Conservation (phyloP, 495 filamentous ascomycete genomes). For the Bryoglossum gracile region DNA sequence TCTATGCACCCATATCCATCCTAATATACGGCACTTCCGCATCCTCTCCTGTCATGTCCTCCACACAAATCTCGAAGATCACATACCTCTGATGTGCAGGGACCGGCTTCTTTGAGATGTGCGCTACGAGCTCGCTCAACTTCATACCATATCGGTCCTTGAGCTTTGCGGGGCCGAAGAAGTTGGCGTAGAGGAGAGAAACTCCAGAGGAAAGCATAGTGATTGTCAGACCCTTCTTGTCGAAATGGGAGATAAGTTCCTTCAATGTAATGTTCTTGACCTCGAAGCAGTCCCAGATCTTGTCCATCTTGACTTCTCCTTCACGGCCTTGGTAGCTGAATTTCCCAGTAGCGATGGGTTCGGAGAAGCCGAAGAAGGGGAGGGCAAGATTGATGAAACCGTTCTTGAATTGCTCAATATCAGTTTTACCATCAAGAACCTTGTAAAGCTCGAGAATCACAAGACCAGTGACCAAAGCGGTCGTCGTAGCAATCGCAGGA, state of each 20-base stretch:
- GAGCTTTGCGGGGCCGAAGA: slow-evolving; percentile 81
- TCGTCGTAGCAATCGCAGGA: slow-evolving; percentile 96
- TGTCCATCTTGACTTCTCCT: slow-evolving; percentile 81
- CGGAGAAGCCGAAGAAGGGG: slow-evolving; percentile 96
- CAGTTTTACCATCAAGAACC: slow-evolving; percentile 87
- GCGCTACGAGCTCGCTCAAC: slow-evolving; percentile 80
- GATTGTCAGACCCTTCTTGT: slow-evolving; percentile 69
- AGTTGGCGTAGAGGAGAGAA: slow-evolving; percentile 90
- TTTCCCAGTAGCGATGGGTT: slow-evolving; percentile 89
- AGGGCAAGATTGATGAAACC: slow-evolving; percentile 96
- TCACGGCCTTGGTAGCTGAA: slow-evolving; percentile 71
- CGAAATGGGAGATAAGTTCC: slow-evolving; percentile 77
- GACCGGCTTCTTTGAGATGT: slow-evolving; percentile 84
- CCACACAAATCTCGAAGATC: slow-evolving; percentile 92
- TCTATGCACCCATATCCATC: slow-evolving; percentile 46
- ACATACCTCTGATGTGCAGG: slow-evolving; percentile 89
- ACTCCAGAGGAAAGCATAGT: slow-evolving; percentile 95
- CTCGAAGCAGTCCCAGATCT: slow-evolving; percentile 98
- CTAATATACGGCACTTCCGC: slow-evolving; percentile 97
- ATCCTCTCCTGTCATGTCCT: slow-evolving; percentile 86
- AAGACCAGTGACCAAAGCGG: slow-evolving; percentile 88
- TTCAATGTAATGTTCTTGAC: slow-evolving; percentile 75
- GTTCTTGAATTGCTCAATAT: slow-evolving; percentile 98
- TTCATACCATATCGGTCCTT: slow-evolving; percentile 59
- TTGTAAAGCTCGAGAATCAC: slow-evolving; percentile 94